Percentiles rank a stretch among this genome's conserved stretches.
Conservation (phyloP, 2,329 filamentous ascomycete genomes). For the Penicillium sp. region DNA sequence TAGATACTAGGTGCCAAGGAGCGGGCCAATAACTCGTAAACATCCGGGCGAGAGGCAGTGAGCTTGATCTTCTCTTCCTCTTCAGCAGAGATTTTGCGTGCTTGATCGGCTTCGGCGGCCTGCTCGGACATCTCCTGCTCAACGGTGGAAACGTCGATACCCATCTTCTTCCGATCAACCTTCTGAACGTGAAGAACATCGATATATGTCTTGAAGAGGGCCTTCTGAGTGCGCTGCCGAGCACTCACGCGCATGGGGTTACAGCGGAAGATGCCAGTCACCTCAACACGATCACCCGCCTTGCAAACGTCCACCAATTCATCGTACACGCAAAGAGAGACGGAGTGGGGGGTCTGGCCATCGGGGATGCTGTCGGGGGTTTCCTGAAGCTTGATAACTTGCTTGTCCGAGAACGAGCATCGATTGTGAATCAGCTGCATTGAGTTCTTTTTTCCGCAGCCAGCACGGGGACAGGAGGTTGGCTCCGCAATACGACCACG, state of each 20-base stretch:
- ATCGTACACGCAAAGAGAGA: constrained; percentile 93
- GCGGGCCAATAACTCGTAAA: constrained; percentile 87
- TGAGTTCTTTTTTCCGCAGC: constrained; percentile 82
- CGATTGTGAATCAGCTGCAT: constrained; percentile 99
- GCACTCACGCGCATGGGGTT: constrained; percentile 93
- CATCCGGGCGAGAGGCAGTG: constrained; percentile 73
- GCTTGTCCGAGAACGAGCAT: constrained; percentile 91
- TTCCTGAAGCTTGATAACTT: constrained; percentile 97
- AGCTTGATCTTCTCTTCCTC: constrained; percentile 84
- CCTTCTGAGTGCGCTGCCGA: constrained; percentile 85
- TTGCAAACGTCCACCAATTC: constrained; percentile 97
- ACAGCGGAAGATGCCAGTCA: constrained; percentile 95
- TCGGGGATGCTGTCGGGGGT: constrained; percentile 92
- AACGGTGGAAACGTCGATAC: constrained; percentile 82
- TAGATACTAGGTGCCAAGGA: constrained; percentile 93
- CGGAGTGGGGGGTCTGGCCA: constrained; percentile 94
- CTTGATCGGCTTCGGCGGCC: constrained; percentile 69
- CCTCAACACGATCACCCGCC: constrained; percentile 89
- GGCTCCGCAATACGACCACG: constrained; percentile 95
- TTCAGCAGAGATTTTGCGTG: constrained; percentile 74
- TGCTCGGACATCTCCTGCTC: constrained; percentile 74
- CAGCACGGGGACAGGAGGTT: constrained; percentile 75
- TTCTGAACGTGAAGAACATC: constrained; percentile 96
- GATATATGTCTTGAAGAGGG: constrained; percentile 96
- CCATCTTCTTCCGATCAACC: constrained; percentile 90